phyloP scores from a whole-genome alignment of 306 rosid genomes.

The Glycine latifolia region DNA sequence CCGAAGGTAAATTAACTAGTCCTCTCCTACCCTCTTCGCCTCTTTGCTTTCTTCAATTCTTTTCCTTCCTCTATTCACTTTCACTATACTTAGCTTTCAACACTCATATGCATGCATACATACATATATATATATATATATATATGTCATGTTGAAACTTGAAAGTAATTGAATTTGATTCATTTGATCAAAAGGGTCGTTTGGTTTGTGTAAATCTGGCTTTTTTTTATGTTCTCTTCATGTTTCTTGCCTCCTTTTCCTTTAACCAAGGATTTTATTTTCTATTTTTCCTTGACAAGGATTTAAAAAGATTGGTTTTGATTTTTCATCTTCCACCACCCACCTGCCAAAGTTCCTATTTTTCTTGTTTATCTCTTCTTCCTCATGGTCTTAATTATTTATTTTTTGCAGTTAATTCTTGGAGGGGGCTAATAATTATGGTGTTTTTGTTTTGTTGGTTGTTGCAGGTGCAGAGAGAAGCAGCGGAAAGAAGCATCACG shows the following conservation, averaged over 20 bases:
- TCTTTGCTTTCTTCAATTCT: not conserved
- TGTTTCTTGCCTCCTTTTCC: not conserved
- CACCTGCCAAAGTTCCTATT: not conserved
- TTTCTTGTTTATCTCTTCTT: not conserved
- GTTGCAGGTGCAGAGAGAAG: constrained; percentile 92
- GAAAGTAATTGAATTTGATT: not conserved
- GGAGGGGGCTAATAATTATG: not conserved
- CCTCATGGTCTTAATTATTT: not conserved
- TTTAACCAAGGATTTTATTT: not conserved
- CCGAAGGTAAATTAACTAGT: constrained; percentile 62
- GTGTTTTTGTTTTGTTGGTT: not conserved
- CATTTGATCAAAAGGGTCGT: constrained; percentile 18
- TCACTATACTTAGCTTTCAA: not conserved
- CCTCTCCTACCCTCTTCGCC: not conserved
- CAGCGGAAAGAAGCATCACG: constrained; percentile 97
- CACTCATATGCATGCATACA: not conserved
- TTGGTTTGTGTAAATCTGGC: not conserved
- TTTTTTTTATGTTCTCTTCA: not conserved
- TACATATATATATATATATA: not conserved
- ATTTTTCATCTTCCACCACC: not conserved
- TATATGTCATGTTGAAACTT: not conserved
- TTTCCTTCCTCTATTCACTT: not conserved
- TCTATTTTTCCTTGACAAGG: not conserved
- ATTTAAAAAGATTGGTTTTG: not conserved
- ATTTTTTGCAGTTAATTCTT: not conserved